Base-by-base conservation (phyloP, 768 basidiomycete species). In the Podaxis pistillaris region DNA sequence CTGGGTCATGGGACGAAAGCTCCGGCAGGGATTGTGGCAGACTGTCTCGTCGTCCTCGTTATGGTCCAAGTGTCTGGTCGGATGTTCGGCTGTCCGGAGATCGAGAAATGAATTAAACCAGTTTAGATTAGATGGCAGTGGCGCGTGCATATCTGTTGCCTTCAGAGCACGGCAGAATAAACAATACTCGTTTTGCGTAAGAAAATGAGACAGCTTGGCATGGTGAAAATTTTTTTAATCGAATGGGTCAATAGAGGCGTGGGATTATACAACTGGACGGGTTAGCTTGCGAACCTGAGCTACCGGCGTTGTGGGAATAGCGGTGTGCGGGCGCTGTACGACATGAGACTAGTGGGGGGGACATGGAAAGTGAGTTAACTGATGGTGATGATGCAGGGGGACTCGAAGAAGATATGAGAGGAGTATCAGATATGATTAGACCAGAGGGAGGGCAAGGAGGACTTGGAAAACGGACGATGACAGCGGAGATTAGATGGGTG, bases 401-500 rank as follows among this genome's bases (percentile, higher is more conserved):
- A 19, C 22, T 24, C 1, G 24, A 13, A n/a, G 30, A 33, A 30
- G 51, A 33, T 33, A n/a, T 4, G 17, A 40, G 54, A 24, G 19
- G 54, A 24, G 28, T 28, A 49, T 19, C 30, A 50, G 33, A 58
- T 58, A 50, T 58, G 46, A 58, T 49, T 49, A 50, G 57, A 50
- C 47, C 30, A 49, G 46, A 36, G 19, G 46, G 47, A 38, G 54
- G 33, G 11, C 11, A 24, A 38, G 36, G 28, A 12, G 22, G 51
- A 11, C 49, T 51, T 40, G 49, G 60, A 41, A 33, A 50, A 50
- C 49, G 24, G 19, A 54, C 60, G 60, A 61, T 36, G 52, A 54
- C 60, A 54, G 52, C 60, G 60, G 60, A 61, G 60, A 61, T 61
- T 61, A 53, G 59, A 53, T 61, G 51, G 60, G 15, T 54, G 60